Conservation (phyloP, 2,329 filamentous ascomycete species). For the Alternaria tenuissima region DNA sequence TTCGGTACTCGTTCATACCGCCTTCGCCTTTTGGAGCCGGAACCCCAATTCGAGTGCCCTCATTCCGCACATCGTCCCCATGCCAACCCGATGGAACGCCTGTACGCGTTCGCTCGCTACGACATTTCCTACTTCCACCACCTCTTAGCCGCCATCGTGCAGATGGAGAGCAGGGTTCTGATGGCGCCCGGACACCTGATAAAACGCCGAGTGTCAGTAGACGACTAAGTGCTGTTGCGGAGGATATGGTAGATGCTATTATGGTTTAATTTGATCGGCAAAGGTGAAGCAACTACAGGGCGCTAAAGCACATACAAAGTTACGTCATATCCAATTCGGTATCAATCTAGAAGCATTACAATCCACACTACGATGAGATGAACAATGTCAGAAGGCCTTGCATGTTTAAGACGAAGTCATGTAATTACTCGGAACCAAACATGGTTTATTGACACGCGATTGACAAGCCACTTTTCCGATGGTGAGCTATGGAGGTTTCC, state of each 20-base stretch:
- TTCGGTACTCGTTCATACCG: constrained; percentile 2
- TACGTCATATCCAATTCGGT: too few relatives aligned
- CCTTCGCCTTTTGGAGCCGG: constrained; percentile 1
- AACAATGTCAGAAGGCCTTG: too few relatives aligned
- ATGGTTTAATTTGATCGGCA: neutral
- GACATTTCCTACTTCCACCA: neutral
- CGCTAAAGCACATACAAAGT: neutral
- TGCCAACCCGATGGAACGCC: neutral
- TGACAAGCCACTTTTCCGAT: neutral
- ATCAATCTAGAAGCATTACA: neutral
- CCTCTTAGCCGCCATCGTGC: neutral
- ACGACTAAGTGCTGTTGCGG: neutral
- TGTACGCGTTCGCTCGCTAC: neutral
- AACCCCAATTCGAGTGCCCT: neutral
- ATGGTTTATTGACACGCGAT: neutral
- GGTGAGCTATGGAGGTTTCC: neutral
- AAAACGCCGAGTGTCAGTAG: neutral
- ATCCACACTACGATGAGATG: neutral
- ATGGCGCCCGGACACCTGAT: neutral
- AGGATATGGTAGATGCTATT: neutral
- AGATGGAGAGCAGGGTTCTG: neutral
- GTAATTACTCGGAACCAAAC: neutral
- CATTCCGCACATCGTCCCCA: neutral
- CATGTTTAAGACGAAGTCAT: rapidly evolving
- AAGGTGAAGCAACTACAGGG: neutral